phyloP scores from a whole-genome alignment of 768 basidiomycete genomes.

The Chlorophyllum brunneum region DNA sequence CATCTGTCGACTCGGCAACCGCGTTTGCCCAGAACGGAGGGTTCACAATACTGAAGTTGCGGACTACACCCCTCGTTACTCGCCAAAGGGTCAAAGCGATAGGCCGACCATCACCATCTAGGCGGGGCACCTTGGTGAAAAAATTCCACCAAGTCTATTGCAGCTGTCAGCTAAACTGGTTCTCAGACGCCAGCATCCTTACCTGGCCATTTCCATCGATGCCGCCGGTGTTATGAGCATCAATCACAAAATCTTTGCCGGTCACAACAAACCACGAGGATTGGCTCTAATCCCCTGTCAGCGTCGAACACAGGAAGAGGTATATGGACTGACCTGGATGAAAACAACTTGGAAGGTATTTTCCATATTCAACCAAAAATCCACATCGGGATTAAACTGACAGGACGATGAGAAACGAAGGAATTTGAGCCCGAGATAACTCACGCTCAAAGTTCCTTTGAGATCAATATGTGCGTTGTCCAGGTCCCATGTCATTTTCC shows the following conservation, averaged over 20 bases:
- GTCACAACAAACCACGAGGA: constrained; percentile 64
- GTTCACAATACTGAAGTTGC: constrained; percentile 46
- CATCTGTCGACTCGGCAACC: constrained; percentile 43
- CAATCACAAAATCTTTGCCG: constrained; percentile 49
- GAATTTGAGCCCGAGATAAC: constrained; percentile 6
- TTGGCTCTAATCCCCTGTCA: constrained; percentile 37
- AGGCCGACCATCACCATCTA: constrained; percentile 56
- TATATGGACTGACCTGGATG: constrained; percentile 41
- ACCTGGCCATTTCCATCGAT: constrained; percentile 60
- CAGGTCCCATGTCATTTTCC: constrained; percentile 55
- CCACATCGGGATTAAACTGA: constrained; percentile 52
- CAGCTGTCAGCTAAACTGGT: not conserved
- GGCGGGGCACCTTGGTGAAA: constrained; percentile 40
- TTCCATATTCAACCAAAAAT: constrained; percentile 51
- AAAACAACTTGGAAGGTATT: constrained; percentile 61
- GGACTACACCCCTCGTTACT: constrained; percentile 37
- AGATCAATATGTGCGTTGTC: constrained; percentile 39
- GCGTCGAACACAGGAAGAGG: not conserved
- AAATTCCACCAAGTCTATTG: constrained; percentile 52
- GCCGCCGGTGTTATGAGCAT: constrained; percentile 52
- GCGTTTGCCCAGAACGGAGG: constrained; percentile 63
- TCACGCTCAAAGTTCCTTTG: constrained; percentile 41
- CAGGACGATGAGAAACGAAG: not conserved
- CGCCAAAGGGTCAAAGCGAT: constrained; percentile 50
- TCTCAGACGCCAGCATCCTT: not conserved